phyloP scores from a whole-genome alignment of 2,329 filamentous ascomycete species.

The Fusarium sp. region DNA sequence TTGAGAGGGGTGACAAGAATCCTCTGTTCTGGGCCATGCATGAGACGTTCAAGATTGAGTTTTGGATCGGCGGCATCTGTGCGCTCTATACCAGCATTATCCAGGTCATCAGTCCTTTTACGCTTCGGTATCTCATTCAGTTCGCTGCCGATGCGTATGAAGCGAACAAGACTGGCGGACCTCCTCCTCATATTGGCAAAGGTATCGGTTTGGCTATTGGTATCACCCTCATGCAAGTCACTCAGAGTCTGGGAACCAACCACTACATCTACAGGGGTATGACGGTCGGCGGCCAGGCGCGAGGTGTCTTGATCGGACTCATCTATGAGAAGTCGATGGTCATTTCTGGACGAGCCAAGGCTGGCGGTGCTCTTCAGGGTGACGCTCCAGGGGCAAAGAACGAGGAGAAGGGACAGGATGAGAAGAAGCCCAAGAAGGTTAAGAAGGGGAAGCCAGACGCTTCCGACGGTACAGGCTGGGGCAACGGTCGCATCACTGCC shows the following conservation, averaged over 20 bases:
- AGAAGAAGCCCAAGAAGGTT: constrained; percentile 53
- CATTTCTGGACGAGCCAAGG: constrained; percentile 87
- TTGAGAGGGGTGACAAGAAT: constrained; percentile 75
- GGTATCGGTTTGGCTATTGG: constrained; percentile 88
- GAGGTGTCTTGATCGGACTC: constrained; percentile 84
- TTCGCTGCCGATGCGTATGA: constrained; percentile 85
- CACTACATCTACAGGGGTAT: constrained; percentile 95
- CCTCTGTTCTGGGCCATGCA: constrained; percentile 85
- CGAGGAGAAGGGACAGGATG: constrained; percentile 49
- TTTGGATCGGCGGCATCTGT: constrained; percentile 85
- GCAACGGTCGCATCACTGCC: constrained; percentile 91
- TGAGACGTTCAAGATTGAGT: constrained; percentile 87
- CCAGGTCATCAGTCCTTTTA: constrained; percentile 87
- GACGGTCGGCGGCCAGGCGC: constrained; percentile 86
- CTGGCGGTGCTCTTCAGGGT: constrained; percentile 71
- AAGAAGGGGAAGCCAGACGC: constrained; percentile 56
- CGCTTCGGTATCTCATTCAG: constrained; percentile 85
- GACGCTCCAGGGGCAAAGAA: constrained; percentile 58
- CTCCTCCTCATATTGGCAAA: constrained; percentile 75
- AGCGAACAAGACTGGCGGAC: constrained; percentile 63
- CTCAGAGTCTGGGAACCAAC: constrained; percentile 84
- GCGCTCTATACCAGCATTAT: constrained; percentile 79
- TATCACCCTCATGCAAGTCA: constrained; percentile 85
- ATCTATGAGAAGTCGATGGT: constrained; percentile 95
- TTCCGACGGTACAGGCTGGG: constrained; percentile 83